These are phyloP conservation scores for Vachellia collinsii DNA, from an alignment of 306 rosid species.

Conservation along the genomic window DNA sequence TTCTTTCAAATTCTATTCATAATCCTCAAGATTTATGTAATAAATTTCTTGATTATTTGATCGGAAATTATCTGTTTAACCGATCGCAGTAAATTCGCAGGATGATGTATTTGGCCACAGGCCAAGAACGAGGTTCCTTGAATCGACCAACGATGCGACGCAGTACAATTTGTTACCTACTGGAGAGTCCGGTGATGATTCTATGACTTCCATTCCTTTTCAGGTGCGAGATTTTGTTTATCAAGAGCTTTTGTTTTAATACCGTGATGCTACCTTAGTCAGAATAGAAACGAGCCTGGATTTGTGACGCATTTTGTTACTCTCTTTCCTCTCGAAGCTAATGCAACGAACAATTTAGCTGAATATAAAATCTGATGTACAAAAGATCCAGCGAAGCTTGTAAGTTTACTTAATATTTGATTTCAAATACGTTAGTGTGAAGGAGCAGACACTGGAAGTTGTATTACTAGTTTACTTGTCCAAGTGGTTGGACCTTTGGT, in stretches of 20 bases:
- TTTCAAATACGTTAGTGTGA: constrained; percentile 2
- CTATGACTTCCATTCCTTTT: constrained; percentile 67
- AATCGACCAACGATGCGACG: neutral
- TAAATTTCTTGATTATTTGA: neutral
- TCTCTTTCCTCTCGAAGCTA: neutral
- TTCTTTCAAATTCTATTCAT: neutral
- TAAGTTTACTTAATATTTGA: constrained; percentile 18
- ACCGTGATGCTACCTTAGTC: constrained; percentile 3
- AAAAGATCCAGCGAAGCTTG: constrained; percentile 7
- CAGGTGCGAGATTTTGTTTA: constrained; percentile 57
- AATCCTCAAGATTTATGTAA: neutral
- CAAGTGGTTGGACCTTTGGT: constrained; percentile 21
- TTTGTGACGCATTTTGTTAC: neutral
- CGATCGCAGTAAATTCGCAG: constrained; percentile 38
- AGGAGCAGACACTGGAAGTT: constrained; percentile 13
- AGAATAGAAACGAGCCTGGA: neutral
- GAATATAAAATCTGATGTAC: constrained; percentile 19
- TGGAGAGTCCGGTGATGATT: constrained; percentile 77
- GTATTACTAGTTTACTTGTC: neutral
- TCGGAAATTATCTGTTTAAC: constrained; percentile 2
- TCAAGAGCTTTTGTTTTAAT: neutral
- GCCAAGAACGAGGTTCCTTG: constrained; percentile 38
- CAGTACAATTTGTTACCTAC: constrained; percentile 43
- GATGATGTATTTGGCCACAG: constrained; percentile 46
- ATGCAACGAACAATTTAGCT: neutral